Evolutionary conservation across 225 moss, liverwort and hornwort genomes (phyloP).

Genomic region (Thuidium tamariscinum): DNA sequence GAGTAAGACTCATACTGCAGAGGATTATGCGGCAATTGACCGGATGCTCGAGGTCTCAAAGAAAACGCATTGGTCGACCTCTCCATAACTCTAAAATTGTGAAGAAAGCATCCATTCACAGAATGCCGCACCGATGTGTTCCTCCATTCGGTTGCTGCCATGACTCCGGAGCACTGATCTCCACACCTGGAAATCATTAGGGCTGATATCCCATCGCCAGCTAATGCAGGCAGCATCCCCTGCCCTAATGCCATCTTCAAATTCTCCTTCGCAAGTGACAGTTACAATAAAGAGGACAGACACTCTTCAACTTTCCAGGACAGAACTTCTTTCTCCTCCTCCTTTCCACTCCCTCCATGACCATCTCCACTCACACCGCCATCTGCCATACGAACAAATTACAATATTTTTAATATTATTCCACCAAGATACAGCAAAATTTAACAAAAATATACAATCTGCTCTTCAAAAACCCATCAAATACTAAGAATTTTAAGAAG

Average conservation of each 20-base stretch:
- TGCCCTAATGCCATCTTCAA: conserved; percentile 25
- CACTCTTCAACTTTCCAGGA: background rate
- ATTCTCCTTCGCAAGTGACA: background rate
- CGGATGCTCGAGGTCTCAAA: conserved; percentile 15
- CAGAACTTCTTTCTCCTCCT: background rate
- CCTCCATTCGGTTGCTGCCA: background rate
- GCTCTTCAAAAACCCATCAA: background rate
- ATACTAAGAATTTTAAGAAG: background rate
- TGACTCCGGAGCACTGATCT: background rate
- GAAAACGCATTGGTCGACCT: background rate
- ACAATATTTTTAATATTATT: background rate
- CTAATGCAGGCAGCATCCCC: conserved; percentile 6
- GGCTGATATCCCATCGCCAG: conserved; percentile 10
- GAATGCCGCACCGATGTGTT: conserved; percentile 18
- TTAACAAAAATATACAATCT: background rate
- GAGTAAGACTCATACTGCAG: conserved; percentile 37
- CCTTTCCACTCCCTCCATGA: background rate
- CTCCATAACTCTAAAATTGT: background rate
- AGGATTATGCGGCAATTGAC: conserved; percentile 9
- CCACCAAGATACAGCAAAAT: background rate
- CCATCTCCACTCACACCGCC: background rate
- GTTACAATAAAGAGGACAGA: background rate
- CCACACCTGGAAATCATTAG: background rate
- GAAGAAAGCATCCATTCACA: conserved; percentile 17
- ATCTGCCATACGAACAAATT: background rate